Evolutionary conservation across 257 asterid species (phyloP), one percentile per base, ranked within the genome.

Genomic region (Penstemon eatonii): DNA sequence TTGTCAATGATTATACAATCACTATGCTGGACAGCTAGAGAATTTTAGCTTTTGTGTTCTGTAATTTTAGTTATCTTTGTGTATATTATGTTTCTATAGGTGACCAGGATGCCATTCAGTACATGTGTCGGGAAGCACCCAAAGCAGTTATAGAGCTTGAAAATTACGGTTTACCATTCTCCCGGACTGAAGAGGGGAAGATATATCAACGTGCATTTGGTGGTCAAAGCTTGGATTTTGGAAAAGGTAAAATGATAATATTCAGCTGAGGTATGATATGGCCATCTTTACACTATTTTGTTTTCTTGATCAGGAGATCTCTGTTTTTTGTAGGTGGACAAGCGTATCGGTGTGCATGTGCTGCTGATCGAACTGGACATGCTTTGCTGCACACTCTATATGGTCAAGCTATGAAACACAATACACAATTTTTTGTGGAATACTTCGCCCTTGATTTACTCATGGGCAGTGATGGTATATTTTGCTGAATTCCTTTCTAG

Each of bases 301-400:
- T 43, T 45, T 49, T 60, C 44, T 45, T 41, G 4, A 60, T 56
- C 40, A 12, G 46, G 40, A 43, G 12, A 56, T 62, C 65, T 66
- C 73, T 67, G 72, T 70, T 68, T 57, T 55, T 43, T 54, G 13
- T 52, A 92, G 98, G 99, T 74, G 99, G 99, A 47, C 99, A 93
- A 78, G 99, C 99, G 9, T 93, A 93, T 71, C 97, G 97, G 38
- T 93, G 99, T 78, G 97, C 97, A 19, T 90, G 97, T 82, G 99
- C 99, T 76, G 99, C 99, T 69, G 97, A 93, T 83, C 92, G 99
- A 66, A 93, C 99, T 46, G 99, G 99, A 46, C 99, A 93, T 81
- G 97, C 99, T 73, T 78, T 93, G 75, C 71, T 93, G 89, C 99
- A 93, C 76, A 90, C 99, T 60, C 95, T 93, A 51, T 90, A 93